A percentile compares a stretch with the other conserved stretches of the same genome.
These are phyloP conservation scores for Penicillium tannophilum DNA, from an alignment of 495 filamentous ascomycete species.

Conservation along the genomic window DNA sequence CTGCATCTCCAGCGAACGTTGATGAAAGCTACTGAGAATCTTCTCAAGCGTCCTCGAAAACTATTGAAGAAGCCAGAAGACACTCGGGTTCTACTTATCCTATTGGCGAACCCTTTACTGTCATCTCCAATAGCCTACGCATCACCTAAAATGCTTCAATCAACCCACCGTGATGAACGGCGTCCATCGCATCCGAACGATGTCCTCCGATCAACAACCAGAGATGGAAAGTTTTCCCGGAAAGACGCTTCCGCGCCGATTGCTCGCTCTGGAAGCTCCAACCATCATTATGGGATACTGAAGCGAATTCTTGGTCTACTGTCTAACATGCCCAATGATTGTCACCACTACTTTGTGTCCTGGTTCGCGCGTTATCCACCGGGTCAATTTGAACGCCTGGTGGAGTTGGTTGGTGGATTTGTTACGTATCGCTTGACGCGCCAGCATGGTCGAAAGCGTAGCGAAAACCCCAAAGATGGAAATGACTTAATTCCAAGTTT, in stretches of 20 bases:
- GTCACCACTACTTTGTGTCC: slow-evolving; percentile 79
- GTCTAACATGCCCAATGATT: slow-evolving; percentile 72
- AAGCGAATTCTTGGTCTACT: slow-evolving; percentile 84
- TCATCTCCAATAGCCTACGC: slow-evolving; percentile 35
- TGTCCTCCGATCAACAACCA: slow-evolving; percentile 18
- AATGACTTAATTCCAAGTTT: slow-evolving; percentile 73
- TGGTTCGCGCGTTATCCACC: slow-evolving; percentile 81
- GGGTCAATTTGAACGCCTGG: slow-evolving; percentile 66
- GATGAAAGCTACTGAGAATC: slow-evolving; percentile 78
- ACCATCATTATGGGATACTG: slow-evolving; percentile 77
- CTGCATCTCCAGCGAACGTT: slow-evolving; percentile 67
- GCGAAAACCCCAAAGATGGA: slow-evolving; percentile 53
- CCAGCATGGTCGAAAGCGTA: slow-evolving; percentile 68
- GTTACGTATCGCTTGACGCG: slow-evolving; percentile 79
- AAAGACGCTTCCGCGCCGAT: slow-evolving; percentile 19
- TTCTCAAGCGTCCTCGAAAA: slow-evolving; percentile 83
- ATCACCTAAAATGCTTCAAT: slow-evolving; percentile 3
- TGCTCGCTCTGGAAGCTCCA: slow-evolving; percentile 39
- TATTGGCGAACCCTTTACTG: slow-evolving; percentile 81
- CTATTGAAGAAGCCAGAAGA: slow-evolving; percentile 69
- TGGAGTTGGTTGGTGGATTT: slow-evolving; percentile 78
- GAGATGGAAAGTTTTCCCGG: slow-evolving; percentile 24
- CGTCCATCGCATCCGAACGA: slow-evolving; percentile 34
- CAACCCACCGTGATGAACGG: slow-evolving; percentile 25
- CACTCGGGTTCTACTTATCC: slow-evolving; percentile 78